A percentile compares a stretch with the other conserved stretches of the same genome.
These are phyloP conservation scores for Candida lessepsii DNA, from an alignment of 805 yeast species.

Conservation along the genomic window DNA sequence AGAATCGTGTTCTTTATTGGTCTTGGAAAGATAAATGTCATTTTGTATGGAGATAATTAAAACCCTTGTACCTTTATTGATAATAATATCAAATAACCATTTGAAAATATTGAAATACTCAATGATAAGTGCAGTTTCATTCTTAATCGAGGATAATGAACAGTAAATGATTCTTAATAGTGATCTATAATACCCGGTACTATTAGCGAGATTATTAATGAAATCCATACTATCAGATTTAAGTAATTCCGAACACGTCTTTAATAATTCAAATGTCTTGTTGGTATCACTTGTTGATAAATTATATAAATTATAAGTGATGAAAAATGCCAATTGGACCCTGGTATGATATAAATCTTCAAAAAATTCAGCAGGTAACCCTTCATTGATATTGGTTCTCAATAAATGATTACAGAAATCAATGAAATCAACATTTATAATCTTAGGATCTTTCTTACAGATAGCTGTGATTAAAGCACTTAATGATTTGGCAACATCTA, in stretches of 20 bases:
- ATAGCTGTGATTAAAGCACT: constrained; percentile 74
- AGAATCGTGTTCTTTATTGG: too few relatives aligned
- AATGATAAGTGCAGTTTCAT: constrained; percentile 39
- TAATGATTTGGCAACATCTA: constrained; percentile 69
- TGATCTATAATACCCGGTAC: constrained; percentile 52
- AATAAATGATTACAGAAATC: constrained; percentile 49
- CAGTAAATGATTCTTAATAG: constrained; percentile 58
- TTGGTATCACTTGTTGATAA: constrained; percentile 28
- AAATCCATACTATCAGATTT: constrained; percentile 51
- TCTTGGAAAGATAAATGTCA: constrained; percentile 45
- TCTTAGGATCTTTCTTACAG: constrained; percentile 45
- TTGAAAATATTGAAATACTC: constrained; percentile 51
- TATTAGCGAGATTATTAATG: constrained; percentile 37
- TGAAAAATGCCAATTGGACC: constrained; percentile 63
- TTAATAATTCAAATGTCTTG: constrained; percentile 41
- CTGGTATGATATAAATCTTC: constrained; percentile 57
- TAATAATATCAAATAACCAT: constrained; percentile 59
- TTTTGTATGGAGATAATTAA: constrained; percentile 59
- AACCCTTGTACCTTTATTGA: constrained; percentile 64
- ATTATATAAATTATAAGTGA: constrained; percentile 40
- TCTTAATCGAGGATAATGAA: constrained; percentile 43
- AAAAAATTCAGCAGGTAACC: constrained; percentile 48
- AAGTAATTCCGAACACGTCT: constrained; percentile 45
- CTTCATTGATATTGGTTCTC: constrained; percentile 49
- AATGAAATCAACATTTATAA: constrained; percentile 23